Evolutionary conservation across 2,329 filamentous ascomycete genomes (phyloP), one percentile per base, ranked within the genome.

Genomic region (Thelonectria rubi): DNA sequence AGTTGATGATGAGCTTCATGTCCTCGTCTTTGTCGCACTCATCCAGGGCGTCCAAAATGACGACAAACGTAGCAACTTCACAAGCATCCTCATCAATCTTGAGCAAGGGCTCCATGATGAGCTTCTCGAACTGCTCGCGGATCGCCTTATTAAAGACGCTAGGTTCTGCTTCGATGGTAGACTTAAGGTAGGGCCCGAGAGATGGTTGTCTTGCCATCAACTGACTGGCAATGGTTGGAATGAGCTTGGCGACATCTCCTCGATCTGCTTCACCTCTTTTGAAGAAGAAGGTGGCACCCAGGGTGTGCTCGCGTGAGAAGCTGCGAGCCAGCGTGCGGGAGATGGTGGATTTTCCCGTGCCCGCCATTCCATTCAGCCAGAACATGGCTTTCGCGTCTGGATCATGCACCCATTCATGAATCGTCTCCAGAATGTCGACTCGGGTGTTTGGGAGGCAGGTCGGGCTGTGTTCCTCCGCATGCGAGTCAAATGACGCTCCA

Each of bases 241-340:
- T 73, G 42, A 83, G 73, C 52, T 69, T 73, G 14, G 63, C 63
- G 1, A 75, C 73, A 47, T 73, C 73, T 3, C 76, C 74, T 26
- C 77, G 74, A 64, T 81, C 77, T 4, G 65, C 69, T 57, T 79
- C 78, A 2, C 76, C 78, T 62, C 72, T 76, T 55, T 79, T 80
- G 54, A 62, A 62, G 49, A 62, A 58, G 55, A 63, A 63, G 52
- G 53, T 63, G 47, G 58, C 64, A 43, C 50, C 62, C 37, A 54
- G 62, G 43, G 20, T 12, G 26, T 45, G 42, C 15, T 24, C 17
- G 17, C 48, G 10, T 2, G 14, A 18, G 5, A 26, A 53, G 42
- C 7, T 18, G 12, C 7, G 58, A 62, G 54, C 85, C 86, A 67
- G 77, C 77, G 66, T 79, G 74, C 75, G 72, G 20, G 55, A 72